Evolutionary conservation across 805 yeast genomes (phyloP).

Genomic region (Ogataea ramenticola): DNA sequence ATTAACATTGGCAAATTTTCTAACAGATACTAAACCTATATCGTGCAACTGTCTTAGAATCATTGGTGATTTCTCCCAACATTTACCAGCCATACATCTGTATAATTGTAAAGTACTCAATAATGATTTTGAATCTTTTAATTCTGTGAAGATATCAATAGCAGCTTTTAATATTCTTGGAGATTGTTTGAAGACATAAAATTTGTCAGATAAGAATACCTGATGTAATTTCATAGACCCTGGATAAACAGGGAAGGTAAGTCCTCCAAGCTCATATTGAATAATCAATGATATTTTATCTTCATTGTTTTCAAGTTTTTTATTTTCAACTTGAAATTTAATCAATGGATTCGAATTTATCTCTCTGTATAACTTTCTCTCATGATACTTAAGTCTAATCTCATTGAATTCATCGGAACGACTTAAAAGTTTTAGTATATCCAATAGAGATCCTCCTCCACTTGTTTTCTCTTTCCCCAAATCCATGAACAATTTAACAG

Average conservation of each 20-base stretch:
- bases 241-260: conserved; percentile 36
- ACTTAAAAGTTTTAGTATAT: conserved; percentile 23
- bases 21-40: conserved; percentile 34
- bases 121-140: conserved; percentile 35
- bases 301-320: conserved; percentile 17
- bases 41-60: conserved; percentile 42
- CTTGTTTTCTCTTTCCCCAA: too few relatives aligned
- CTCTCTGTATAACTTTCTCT: conserved; percentile 36
- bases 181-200: conserved; percentile 33
- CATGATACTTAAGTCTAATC: conserved; percentile 34
- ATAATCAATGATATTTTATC: conserved; percentile 37
- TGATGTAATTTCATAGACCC: conserved; percentile 33
- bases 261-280: conserved; percentile 45
- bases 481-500: conserved; percentile 32
- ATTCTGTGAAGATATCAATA: conserved; percentile 34
- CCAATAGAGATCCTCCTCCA: too few relatives aligned
- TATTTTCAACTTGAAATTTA: conserved; percentile 28
- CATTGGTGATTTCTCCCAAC: conserved; percentile 44
- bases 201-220: conserved; percentile 37
- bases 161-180: conserved; percentile 37
- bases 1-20: conserved; percentile 30
- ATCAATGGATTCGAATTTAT: conserved; percentile 33
- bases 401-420: conserved; percentile 33
- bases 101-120: conserved; percentile 29
- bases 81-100: conserved; percentile 34